A percentile compares a stretch with the other conserved stretches of the same genome.
phyloP scores from a whole-genome alignment of 176 grass and related monocot species.

The Oryza officinalis region DNA sequence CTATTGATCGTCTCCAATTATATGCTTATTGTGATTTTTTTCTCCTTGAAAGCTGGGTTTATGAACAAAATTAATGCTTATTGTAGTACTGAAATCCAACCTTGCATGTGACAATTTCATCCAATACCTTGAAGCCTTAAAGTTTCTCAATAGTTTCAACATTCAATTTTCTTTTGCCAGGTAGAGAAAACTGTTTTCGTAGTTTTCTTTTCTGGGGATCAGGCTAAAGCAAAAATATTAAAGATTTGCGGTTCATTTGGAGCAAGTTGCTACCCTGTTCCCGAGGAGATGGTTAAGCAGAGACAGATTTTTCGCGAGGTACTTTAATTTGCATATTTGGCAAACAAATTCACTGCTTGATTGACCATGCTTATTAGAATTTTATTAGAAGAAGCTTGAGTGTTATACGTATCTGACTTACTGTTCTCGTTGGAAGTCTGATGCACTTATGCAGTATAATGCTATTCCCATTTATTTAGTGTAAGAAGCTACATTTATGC shows the following conservation, averaged over 20 bases:
- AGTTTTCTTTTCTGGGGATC: conserved; percentile 97
- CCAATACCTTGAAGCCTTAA: conserved; percentile 6
- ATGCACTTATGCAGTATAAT: not conserved
- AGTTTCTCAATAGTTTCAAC: conserved; percentile 25
- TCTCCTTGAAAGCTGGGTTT: not conserved
- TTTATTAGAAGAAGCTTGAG: not conserved
- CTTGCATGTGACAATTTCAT: not conserved
- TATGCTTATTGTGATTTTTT: conserved; percentile 26
- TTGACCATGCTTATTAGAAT: conserved; percentile 1
- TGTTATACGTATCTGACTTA: not conserved
- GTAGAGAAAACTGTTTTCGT: conserved; percentile 97
- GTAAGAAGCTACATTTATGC: not conserved
- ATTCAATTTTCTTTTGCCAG: conserved; percentile 48
- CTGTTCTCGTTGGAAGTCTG: not conserved
- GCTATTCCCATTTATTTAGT: not conserved
- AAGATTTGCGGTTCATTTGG: conserved; percentile 95
- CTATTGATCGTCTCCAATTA: conserved; percentile 1
- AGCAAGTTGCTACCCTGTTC: conserved; percentile 98
- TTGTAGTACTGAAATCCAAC: conserved; percentile 20
- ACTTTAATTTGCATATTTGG: conserved; percentile 33
- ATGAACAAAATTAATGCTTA: not conserved
- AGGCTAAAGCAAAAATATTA: conserved; percentile 82
- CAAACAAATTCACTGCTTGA: not conserved
- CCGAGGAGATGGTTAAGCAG: conserved; percentile 86
- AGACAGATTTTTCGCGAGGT: conserved; percentile 92